These are phyloP conservation scores for Serpula lacrymans DNA, from an alignment of 768 basidiomycete genomes.

Conservation along the genomic window DNA sequence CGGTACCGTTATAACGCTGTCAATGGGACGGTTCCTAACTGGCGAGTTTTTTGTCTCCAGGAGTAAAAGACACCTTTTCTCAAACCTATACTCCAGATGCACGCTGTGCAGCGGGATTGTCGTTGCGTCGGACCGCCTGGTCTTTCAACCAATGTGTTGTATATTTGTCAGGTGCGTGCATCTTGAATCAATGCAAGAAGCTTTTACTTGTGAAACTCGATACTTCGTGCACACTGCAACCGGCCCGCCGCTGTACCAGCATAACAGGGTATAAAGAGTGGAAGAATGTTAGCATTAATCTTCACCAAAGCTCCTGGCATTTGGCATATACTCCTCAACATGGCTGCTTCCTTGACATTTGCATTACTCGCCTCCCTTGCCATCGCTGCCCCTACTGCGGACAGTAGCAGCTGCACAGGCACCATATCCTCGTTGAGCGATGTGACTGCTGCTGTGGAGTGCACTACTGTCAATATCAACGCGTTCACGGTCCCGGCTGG, in stretches of 20 bases:
- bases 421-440: conserved; percentile 52
- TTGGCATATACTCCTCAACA: no score
- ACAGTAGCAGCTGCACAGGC: conserved; percentile 39
- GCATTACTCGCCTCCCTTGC: conserved; percentile 15
- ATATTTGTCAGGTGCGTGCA: no score
- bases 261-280: not conserved
- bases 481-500: conserved; percentile 56
- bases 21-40: no score
- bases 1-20: not conserved
- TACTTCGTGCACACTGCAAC: not conserved
- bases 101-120: not conserved
- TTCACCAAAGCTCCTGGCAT: no score
- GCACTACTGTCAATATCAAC: conserved; percentile 56
- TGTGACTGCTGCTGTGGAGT: conserved; percentile 47
- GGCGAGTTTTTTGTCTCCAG: not conserved
- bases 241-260: not conserved
- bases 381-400: conserved; percentile 12
- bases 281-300: no score
- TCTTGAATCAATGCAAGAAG: no score
- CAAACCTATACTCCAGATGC: not conserved
- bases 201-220: not conserved
- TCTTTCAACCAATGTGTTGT: no score
- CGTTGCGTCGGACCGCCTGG: not conserved
- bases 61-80: not conserved
- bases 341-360: conserved; percentile 9